Evolutionary conservation across 2,329 filamentous ascomycete genomes (phyloP).

Genomic region (Pezicula carpinea): DNA sequence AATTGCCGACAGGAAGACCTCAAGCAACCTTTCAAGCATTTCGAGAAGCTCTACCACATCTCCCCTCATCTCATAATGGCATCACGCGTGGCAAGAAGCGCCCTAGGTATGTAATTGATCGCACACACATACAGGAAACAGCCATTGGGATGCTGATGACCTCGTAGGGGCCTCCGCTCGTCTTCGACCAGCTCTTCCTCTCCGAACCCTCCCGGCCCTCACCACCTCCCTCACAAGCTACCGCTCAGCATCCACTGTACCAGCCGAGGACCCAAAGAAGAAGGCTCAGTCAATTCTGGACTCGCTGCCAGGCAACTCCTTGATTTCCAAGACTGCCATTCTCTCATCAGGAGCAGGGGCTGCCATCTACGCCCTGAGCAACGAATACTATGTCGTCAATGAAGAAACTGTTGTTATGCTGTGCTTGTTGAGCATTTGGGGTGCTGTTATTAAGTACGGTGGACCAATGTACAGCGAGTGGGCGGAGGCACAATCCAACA

Average conservation of each 20-base stretch:
- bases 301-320: conserved; percentile 82
- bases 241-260: conserved; percentile 72
- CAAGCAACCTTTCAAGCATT: conserved; percentile 16
- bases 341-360: conserved; percentile 89
- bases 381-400: conserved; percentile 99
- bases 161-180: conserved; percentile 71
- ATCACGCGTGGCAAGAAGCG: conserved; percentile 93
- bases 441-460: conserved; percentile 85
- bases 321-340: conserved; percentile 94
- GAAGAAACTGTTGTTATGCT: conserved; percentile 95
- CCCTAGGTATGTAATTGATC: conserved; percentile 69
- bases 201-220: conserved; percentile 72
- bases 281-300: conserved; percentile 96
- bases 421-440: conserved; percentile 90
- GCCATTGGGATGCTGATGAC: conserved; percentile 29
- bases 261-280: conserved; percentile 85
- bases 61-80: conserved; percentile 77
- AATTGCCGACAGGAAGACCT: neutral
- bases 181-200: conserved; percentile 76
- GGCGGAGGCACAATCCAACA: conserved; percentile 82
- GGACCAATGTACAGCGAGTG: conserved; percentile 90
- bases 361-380: conserved; percentile 93
- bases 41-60: conserved; percentile 40
- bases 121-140: conserved; percentile 3
- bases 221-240: conserved; percentile 59